Percentiles rank a stretch among this genome's conserved stretches.
Conservation (phyloP, 2,329 filamentous ascomycete species). For the Alternaria sp. region DNA sequence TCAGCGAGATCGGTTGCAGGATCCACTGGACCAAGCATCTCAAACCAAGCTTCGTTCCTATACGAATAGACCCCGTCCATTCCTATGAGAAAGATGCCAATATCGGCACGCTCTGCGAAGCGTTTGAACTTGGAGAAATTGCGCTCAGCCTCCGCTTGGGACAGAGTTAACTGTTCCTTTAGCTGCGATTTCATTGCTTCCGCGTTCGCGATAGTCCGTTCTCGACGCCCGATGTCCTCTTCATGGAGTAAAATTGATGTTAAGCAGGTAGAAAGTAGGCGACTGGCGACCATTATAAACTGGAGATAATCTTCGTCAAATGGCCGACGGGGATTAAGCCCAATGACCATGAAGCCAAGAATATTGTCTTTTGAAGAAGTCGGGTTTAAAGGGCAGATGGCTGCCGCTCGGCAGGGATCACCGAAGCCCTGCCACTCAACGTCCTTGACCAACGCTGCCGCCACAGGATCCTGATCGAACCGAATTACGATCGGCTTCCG, state of each 20-base stretch:
- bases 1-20: constrained; percentile 20
- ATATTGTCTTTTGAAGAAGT: constrained; percentile 41
- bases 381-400: constrained; percentile 47
- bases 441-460: constrained; percentile 28
- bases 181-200: constrained; percentile 45
- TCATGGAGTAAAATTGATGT: constrained; percentile 50
- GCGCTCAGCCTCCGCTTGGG: constrained; percentile 39
- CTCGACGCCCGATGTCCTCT: constrained; percentile 45
- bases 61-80: constrained; percentile 48
- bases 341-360: constrained; percentile 50
- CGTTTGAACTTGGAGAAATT: constrained; percentile 45
- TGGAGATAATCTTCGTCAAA: constrained; percentile 50
- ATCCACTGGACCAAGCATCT: constrained; percentile 33
- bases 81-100: constrained; percentile 51
- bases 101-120: constrained; percentile 48
- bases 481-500: constrained; percentile 37
- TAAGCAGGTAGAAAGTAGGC: constrained; percentile 48
- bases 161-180: constrained; percentile 38
- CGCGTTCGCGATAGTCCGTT: constrained; percentile 42
- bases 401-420: constrained; percentile 40
- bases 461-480: constrained; percentile 37
- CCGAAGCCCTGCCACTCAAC: constrained; percentile 44
- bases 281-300: constrained; percentile 44
- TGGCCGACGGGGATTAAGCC: constrained; percentile 47
- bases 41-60: constrained; percentile 49